These are phyloP conservation scores for Adenanthera pavonina DNA, from an alignment of 306 rosid species.

Conservation along the genomic window DNA sequence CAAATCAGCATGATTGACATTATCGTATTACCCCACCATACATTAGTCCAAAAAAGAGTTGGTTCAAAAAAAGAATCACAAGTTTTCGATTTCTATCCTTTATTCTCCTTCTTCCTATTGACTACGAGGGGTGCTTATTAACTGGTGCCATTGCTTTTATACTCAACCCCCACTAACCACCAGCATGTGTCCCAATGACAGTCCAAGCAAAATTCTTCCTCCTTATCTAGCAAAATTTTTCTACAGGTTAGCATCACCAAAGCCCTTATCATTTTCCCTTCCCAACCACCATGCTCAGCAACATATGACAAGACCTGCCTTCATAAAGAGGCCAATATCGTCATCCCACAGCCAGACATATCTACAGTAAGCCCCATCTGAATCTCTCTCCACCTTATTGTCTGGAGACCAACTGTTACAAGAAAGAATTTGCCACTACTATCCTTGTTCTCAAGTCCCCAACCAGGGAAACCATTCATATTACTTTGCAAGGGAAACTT, in stretches of 20 bases:
- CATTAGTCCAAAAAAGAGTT: not conserved
- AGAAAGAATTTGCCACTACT: not conserved
- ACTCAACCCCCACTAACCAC: not conserved
- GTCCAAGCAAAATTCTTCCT: not conserved
- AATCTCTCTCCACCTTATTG: not conserved
- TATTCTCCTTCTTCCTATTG: not conserved
- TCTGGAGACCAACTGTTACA: not conserved
- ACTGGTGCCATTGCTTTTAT: not conserved
- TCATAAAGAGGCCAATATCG: not conserved
- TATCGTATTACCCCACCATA: not conserved
- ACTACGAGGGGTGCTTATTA: not conserved
- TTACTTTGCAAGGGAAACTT: not conserved
- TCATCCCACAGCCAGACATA: not conserved
- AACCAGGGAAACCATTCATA: not conserved
- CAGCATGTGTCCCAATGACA: not conserved
- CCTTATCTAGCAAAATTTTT: not conserved
- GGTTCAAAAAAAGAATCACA: not conserved
- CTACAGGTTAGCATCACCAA: not conserved
- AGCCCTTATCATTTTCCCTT: not conserved
- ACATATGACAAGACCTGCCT: too few relatives aligned
- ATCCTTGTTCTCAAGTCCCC: not conserved
- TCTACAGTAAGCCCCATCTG: not conserved
- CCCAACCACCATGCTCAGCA: too few relatives aligned
- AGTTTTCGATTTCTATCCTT: not conserved
- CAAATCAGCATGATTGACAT: not conserved